Evolutionary conservation across 2,329 filamentous ascomycete species (phyloP).

Genomic region (Ophiostoma perfectum): DNA sequence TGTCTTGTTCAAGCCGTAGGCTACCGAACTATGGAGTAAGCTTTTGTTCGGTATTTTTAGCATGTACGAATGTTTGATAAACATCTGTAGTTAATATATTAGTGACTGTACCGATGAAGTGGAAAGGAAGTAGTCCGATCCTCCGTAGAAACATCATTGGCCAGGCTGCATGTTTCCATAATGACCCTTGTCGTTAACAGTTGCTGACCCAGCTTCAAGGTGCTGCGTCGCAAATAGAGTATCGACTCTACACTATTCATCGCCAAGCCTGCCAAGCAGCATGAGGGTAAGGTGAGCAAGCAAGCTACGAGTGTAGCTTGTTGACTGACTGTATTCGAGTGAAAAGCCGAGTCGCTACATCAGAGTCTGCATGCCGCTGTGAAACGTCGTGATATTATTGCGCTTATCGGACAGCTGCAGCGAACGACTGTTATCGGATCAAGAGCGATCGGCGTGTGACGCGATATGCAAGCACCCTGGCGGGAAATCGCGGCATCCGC

Average conservation of each 20-base stretch:
- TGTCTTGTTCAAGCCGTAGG: neutral
- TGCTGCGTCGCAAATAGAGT: too few species aligned
- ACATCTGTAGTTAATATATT: neutral
- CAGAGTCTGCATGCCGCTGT: neutral
- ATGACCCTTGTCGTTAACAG: neutral
- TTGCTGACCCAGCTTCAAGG: too few species aligned
- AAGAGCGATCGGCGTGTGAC: constrained; percentile 1
- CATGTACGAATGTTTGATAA: neutral
- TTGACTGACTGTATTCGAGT: neutral
- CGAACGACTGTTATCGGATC: constrained; percentile 2
- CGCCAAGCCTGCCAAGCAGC: constrained; percentile 9
- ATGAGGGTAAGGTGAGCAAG: neutral
- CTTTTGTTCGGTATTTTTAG: neutral
- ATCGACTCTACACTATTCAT: neutral
- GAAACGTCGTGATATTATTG: neutral
- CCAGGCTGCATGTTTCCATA: neutral
- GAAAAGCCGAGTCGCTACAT: neutral
- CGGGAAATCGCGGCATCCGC: neutral
- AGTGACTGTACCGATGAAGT: neutral
- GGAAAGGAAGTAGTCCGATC: neutral
- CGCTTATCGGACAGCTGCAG: constrained; percentile 7
- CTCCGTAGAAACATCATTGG: neutral
- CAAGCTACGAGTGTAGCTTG: neutral
- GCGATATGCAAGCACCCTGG: constrained; percentile 8
- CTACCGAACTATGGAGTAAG: too few species aligned